Percentiles rank a stretch among this genome's conserved stretches.
Conservation (phyloP, 345 rosid genomes). For the Orychophragmus violaceus region DNA sequence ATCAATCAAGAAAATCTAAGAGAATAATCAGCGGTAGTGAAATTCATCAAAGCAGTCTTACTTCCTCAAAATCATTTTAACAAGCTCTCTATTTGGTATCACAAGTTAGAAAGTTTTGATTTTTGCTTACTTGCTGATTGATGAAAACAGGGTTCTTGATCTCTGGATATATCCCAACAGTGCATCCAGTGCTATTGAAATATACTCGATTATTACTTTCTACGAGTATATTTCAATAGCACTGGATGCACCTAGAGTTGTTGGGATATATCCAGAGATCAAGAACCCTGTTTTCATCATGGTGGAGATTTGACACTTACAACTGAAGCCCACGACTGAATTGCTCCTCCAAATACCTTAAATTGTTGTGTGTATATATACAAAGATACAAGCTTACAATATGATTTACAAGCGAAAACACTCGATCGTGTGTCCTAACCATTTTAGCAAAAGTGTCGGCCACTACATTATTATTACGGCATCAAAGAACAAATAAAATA, state of each 20-base stretch:
- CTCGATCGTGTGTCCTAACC: too few relatives aligned
- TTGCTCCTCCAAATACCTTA: not conserved
- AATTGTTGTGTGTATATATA: too few relatives aligned
- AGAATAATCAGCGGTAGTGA: not conserved
- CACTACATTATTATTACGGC: too few relatives aligned
- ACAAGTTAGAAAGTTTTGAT: not conserved
- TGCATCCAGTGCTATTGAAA: conserved; percentile 80
- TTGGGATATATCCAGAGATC: conserved; percentile 97
- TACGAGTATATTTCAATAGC: conserved; percentile 88
- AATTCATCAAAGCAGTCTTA: conserved; percentile 29
- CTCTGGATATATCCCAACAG: conserved; percentile 95
- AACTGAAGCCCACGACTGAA: conserved; percentile 11
- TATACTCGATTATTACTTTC: conserved; percentile 79
- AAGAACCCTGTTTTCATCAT: conserved; percentile 84
- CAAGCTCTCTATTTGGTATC: not conserved
- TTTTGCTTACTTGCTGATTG: conserved; percentile 63
- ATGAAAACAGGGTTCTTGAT: conserved; percentile 86
- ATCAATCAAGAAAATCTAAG: not conserved
- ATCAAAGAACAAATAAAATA: too few relatives aligned
- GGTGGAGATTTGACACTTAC: conserved; percentile 20
- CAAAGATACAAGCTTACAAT: too few relatives aligned
- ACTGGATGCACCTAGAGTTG: conserved; percentile 72
- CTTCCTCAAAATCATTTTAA: too few relatives aligned
- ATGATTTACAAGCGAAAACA: too few relatives aligned
- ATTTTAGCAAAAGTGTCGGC: too few relatives aligned